These are phyloP conservation scores for Curvularia spicifera DNA, from an alignment of 2,329 filamentous ascomycete species.

Conservation along the genomic window DNA sequence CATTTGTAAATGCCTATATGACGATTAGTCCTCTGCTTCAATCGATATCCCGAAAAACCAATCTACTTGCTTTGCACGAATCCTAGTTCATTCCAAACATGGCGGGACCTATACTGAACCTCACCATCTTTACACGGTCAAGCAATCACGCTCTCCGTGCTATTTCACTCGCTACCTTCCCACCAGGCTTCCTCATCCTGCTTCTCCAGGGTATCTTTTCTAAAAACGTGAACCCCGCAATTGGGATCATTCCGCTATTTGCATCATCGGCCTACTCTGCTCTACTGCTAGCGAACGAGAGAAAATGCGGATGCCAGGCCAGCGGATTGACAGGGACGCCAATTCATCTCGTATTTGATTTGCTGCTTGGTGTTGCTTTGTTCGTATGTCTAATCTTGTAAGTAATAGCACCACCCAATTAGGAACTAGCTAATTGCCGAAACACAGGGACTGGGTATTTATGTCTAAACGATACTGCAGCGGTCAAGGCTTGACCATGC, in stretches of 20 bases:
- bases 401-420: neutral
- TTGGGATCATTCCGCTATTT: conserved; percentile 39
- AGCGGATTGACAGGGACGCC: conserved; percentile 36
- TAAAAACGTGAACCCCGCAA: conserved; percentile 33
- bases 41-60: too few species aligned
- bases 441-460: conserved; percentile 3
- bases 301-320: conserved; percentile 31
- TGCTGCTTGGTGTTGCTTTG: conserved; percentile 27
- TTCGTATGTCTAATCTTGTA: conserved; percentile 34
- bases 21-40: neutral
- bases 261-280: conserved; percentile 33
- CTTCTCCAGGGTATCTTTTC: conserved; percentile 35
- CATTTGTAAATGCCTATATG: neutral
- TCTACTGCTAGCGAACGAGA: conserved; percentile 34
- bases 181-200: conserved; percentile 36
- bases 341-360: conserved; percentile 34
- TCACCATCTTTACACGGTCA: conserved; percentile 35
- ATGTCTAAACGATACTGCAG: neutral
- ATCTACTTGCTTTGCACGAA: too few species aligned
- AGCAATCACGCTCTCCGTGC: conserved; percentile 33
- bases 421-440: neutral
- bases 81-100: neutral
- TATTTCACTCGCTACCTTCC: conserved; percentile 31
- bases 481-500: conserved; percentile 6
- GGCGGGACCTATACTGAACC: conserved; percentile 27